A percentile compares a stretch with the other conserved stretches of the same genome.
phyloP scores from a whole-genome alignment of 1,284 basidiomycete species.

The Phellopilus nigrolimitatus region DNA sequence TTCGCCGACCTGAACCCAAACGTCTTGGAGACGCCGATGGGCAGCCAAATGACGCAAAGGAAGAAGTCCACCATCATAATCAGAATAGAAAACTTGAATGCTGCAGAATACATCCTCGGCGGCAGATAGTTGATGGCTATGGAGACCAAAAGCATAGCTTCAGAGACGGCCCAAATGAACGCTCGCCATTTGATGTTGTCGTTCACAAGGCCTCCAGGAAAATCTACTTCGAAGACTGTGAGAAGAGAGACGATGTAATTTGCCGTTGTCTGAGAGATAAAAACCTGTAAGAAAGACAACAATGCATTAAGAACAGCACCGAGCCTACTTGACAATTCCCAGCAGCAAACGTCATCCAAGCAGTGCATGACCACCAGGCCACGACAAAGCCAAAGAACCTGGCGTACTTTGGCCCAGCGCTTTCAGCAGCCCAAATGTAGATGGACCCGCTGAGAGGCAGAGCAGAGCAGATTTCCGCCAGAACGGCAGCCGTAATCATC shows the following conservation, averaged over 20 bases:
- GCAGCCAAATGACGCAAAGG: constrained; percentile 83
- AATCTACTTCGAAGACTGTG: constrained; percentile 71
- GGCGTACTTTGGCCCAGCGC: constrained; percentile 78
- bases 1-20: constrained; percentile 77
- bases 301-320: background rate
- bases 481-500: constrained; percentile 77
- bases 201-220: constrained; percentile 68
- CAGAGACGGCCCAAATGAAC: constrained; percentile 76
- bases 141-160: constrained; percentile 60
- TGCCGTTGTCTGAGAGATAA: constrained; percentile 57
- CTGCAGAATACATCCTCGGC: constrained; percentile 60
- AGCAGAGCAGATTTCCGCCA: constrained; percentile 85
- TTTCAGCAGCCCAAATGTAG: constrained; percentile 88
- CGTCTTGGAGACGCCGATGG: constrained; percentile 77
- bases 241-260: constrained; percentile 82
- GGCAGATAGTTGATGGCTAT: constrained; percentile 81
- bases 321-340: constrained; percentile 71
- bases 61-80: constrained; percentile 81
- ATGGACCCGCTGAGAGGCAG: constrained; percentile 83
- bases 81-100: constrained; percentile 70
- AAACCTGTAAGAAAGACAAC: constrained; percentile 6
- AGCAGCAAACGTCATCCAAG: constrained; percentile 87
- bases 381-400: constrained; percentile 83
- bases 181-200: constrained; percentile 79
- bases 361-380: constrained; percentile 85